Percentiles rank a stretch among this genome's conserved stretches.
These are phyloP conservation scores for Globisporangium uncinulatum DNA, from an alignment of 352 stramenopile species.

Conservation along the genomic window DNA sequence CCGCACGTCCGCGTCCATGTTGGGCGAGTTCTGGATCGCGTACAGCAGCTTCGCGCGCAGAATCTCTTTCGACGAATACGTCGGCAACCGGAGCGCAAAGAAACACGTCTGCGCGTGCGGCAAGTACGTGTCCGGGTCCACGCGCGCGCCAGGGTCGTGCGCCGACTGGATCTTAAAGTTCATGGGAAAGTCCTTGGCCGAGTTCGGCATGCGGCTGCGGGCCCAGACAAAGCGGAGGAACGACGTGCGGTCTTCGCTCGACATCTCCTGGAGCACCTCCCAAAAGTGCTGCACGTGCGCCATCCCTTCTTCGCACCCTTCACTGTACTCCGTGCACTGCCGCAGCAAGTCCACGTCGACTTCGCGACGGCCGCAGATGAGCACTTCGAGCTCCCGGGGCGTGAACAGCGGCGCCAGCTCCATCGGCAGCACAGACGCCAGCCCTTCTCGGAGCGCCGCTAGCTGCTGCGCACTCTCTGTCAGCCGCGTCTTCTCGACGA, in stretches of 20 bases:
- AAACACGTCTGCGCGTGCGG: conserved; percentile 99
- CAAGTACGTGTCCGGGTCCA: conserved; percentile 88
- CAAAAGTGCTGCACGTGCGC: conserved; percentile 93
- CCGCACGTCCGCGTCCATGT: conserved; percentile 91
- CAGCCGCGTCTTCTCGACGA: conserved; percentile 65
- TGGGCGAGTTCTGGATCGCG: conserved; percentile 94
- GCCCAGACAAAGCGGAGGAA: conserved; percentile 99
- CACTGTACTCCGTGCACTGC: conserved; percentile 96
- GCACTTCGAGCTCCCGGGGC: conserved; percentile 92
- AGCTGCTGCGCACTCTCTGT: conserved; percentile 81
- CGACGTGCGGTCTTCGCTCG: conserved; percentile 90
- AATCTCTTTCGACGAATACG: conserved; percentile 92
- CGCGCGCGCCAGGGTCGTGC: conserved; percentile 69
- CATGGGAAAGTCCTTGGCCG: conserved; percentile 96
- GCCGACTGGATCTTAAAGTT: conserved; percentile 91
- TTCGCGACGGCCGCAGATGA: conserved; percentile 95
- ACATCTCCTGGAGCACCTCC: conserved; percentile 96
- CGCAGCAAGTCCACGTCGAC: conserved; percentile 96
- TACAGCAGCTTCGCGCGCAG: conserved; percentile 86
- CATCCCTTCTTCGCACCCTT: conserved; percentile 89
- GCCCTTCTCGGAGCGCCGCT: conserved; percentile 67
- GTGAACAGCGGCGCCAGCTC: conserved; percentile 96
- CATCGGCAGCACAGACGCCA: conserved; percentile 94
- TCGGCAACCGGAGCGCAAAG: conserved; percentile 95
- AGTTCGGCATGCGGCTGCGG: conserved; percentile 94